Evolutionary conservation across 805 yeast genomes (phyloP).

Genomic region (Cyberlindnera xylosilytica): DNA sequence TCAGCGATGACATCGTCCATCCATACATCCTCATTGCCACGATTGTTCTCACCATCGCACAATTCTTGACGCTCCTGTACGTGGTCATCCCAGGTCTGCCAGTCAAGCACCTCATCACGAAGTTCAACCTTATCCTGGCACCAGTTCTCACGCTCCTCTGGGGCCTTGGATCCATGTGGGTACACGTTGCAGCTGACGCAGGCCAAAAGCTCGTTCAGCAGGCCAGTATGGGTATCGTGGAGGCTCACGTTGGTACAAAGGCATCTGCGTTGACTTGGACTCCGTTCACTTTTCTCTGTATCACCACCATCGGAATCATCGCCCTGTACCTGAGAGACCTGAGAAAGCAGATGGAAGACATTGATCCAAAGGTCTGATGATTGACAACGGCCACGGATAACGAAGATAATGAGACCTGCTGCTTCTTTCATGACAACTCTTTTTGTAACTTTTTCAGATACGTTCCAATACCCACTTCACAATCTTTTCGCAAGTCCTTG

Average conservation of each 20-base stretch:
- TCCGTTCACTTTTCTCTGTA: constrained; percentile 45
- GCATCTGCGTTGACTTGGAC: constrained; percentile 63
- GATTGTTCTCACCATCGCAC: constrained; percentile 39
- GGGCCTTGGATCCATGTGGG: constrained; percentile 67
- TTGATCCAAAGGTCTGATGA: constrained; percentile 18
- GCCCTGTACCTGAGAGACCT: constrained; percentile 34
- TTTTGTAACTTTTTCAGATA: constrained; percentile 5
- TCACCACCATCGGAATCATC: constrained; percentile 39
- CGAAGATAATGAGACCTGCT: no score
- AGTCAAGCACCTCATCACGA: constrained; percentile 26
- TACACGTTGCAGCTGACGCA: constrained; percentile 52
- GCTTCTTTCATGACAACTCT: neutral
- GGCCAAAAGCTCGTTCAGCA: constrained; percentile 41
- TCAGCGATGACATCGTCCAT: constrained; percentile 45
- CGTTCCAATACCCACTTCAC: constrained; percentile 23
- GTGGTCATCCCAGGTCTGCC: constrained; percentile 50
- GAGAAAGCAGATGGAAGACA: constrained; percentile 21
- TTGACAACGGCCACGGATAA: neutral
- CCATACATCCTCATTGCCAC: constrained; percentile 52
- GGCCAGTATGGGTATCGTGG: constrained; percentile 48
- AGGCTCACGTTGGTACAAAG: constrained; percentile 43
- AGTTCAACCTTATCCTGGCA: constrained; percentile 31
- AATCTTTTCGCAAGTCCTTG: constrained; percentile 18
- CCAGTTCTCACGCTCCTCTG: constrained; percentile 43
- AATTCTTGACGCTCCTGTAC: constrained; percentile 42